Base-by-base conservation (phyloP, 1,284 basidiomycete species). In the Ustilago curta region DNA sequence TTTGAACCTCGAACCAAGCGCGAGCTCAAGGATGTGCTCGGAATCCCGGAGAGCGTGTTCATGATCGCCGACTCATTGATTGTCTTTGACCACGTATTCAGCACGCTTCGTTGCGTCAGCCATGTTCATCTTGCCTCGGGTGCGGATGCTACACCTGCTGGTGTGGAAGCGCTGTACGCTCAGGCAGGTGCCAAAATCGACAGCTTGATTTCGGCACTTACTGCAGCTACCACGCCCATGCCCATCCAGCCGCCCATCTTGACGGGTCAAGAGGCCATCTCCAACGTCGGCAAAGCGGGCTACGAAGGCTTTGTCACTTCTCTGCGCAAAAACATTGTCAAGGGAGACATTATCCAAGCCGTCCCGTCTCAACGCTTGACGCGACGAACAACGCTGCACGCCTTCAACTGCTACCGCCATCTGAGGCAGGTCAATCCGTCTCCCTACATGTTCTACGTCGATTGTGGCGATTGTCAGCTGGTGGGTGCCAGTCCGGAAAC, bases 391-490 rank as follows among this genome's bases (percentile, higher is more conserved):
- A 86, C 89, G 21, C 87, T 99, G 31, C 95, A 99, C 85, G 95
- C 97, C 0, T 99, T 99, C 88, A 99, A 99, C 87, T 94, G 92
- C 14, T 97, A 95, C 85, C 89, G 97, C 25, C 92, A 94, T 65
- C 88, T 99, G 48, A 90, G 97, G 52, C 91, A 95, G 79, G 89
- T 98, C 70, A 99, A 99, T 84, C 97, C 97, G 0, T 95, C 93
- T 59, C 97, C 97, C 6, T 99, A 99, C 87, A 99, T 97, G 96
- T 99, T 97, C 87, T 99, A 96, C 85, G 86, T 99, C 74, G 93
- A 99, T 81, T 80, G 76, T 37, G 93, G 93, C 8, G 93, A 93
- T 63, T 85, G 94, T 11, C 94, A 98, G 85, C 88, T 99, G 35
- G 95, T 99, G 16, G 97, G 97, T 11, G 97, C 97, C 0, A 96